Base-by-base conservation (phyloP, 2,329 filamentous ascomycete genomes). In the Neurospora sp. region DNA sequence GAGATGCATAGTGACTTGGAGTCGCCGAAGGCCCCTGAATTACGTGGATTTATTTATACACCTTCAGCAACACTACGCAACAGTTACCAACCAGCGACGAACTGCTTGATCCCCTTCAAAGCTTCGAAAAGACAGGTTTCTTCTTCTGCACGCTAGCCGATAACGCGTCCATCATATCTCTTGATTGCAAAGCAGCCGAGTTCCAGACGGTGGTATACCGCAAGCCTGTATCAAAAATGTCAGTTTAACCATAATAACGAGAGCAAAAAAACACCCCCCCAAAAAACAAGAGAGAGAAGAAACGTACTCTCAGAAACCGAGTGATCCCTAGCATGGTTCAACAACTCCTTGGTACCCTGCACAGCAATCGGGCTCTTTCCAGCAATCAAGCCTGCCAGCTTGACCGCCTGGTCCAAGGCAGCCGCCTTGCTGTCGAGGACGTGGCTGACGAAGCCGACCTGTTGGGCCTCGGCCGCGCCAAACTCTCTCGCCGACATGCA, bases 141-240 rank as follows among this genome's bases (percentile, higher is more conserved):
- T 84, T 90, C 86, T 91, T 97, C 80, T 91, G 85, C 73, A 97
- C 78, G 9, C 91, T 91, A 46, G 91, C 92, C 78, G 91, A 77
- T 78, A 97, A 83, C 0, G 94, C 93, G 71, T 85, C 83, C 77
- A 87, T 82, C 62, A 97, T 86, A 83, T 98, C 95, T 68, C 84
- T 83, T 7, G 92, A 91, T 83, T 97, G 94, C 75, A 97, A 78
- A 77, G 92, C 91, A 2, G 89, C 91, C 75, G 89, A 87, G 78
- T 98, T 98, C 95, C 94, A 97, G 1, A 96, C 85, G 11, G 88
- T 86, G 4, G 94, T 97, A 80, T 97, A 97, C 70, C 88, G 87
- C 78, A 98, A 81, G 66, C 89, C 89, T 90, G 73, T 67, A 19
- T 67, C 36, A 39, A 40, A 58, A 40, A 7, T 23, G n/a, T 40